These are phyloP conservation scores for Ashbya aceris DNA, from an alignment of 1,139 yeast genomes.

Conservation along the genomic window DNA sequence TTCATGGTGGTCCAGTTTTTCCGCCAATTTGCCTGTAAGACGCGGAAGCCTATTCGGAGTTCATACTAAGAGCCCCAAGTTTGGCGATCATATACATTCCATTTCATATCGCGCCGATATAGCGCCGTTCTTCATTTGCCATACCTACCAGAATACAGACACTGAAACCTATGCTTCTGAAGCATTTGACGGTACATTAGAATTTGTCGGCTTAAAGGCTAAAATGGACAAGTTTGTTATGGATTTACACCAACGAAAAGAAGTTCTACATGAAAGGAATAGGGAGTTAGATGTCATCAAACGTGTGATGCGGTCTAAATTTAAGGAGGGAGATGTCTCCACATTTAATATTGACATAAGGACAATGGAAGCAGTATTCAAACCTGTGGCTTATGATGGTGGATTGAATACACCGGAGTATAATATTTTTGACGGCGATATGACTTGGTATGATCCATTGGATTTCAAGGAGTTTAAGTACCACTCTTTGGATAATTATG, in stretches of 20 bases:
- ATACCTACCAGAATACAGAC: conserved; percentile 54
- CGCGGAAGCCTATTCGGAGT: conserved; percentile 59
- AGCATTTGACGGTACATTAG: conserved; percentile 42
- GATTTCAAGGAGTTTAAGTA: conserved; percentile 70
- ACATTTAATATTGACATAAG: conserved; percentile 54
- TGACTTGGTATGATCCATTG: conserved; percentile 68
- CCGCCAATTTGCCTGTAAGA: conserved; percentile 67
- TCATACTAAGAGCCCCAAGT: conserved; percentile 40
- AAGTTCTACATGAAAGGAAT: conserved; percentile 50
- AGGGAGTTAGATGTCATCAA: conserved; percentile 49
- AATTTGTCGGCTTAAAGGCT: conserved; percentile 66
- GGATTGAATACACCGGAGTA: conserved; percentile 18
- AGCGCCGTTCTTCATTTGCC: conserved; percentile 66
- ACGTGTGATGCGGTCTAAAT: conserved; percentile 49
- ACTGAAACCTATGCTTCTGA: conserved; percentile 36
- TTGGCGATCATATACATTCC: conserved; percentile 71
- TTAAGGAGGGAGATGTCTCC: conserved; percentile 30
- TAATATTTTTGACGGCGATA: conserved; percentile 35
- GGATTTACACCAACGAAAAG: conserved; percentile 82
- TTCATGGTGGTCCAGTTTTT: conserved; percentile 76
- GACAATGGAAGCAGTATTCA: conserved; percentile 56
- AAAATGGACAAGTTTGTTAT: conserved; percentile 54
- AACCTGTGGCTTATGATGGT: conserved; percentile 42
- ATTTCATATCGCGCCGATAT: conserved; percentile 71
- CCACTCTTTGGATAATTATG: conserved; percentile 28